Conservation (phyloP, 2,329 filamentous ascomycete genomes). For the Didymella segeticola region DNA sequence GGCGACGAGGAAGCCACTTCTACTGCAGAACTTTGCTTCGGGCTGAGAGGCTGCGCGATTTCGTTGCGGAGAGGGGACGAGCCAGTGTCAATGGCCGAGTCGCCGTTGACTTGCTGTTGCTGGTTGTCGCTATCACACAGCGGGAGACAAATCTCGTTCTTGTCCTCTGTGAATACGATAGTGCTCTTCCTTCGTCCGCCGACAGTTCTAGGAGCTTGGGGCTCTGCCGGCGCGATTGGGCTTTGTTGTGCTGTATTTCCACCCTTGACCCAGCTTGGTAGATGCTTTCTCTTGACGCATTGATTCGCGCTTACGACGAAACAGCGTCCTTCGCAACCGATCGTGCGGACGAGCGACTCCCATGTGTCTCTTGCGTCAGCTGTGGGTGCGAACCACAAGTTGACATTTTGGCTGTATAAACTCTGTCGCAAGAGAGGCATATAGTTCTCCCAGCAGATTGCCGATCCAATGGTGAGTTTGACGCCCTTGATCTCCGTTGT, state of each 20-base stretch:
- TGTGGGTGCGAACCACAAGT: slow-evolving; percentile 88
- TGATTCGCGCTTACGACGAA: slow-evolving; percentile 89
- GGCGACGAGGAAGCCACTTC: slow-evolving; percentile 12
- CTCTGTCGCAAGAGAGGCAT: slow-evolving; percentile 88
- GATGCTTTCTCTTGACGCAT: slow-evolving; percentile 67
- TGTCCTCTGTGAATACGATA: slow-evolving; percentile 49
- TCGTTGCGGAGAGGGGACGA: slow-evolving; percentile 18
- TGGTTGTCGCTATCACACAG: slow-evolving; percentile 24
- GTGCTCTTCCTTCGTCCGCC: slow-evolving; percentile 49
- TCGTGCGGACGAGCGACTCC: slow-evolving; percentile 80
- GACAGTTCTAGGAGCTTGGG: slow-evolving; percentile 1
- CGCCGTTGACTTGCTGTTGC: slow-evolving; percentile 13
- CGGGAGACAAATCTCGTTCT: slow-evolving; percentile 57
- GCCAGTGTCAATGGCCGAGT: slow-evolving; percentile 33
- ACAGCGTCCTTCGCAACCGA: slow-evolving; percentile 80
- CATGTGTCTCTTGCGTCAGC: slow-evolving; percentile 85
- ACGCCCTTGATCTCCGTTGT: slow-evolving; percentile 80
- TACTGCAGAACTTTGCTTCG: slow-evolving; percentile 23
- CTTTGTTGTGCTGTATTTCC: slow-evolving; percentile 9
- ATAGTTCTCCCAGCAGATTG: slow-evolving; percentile 97
- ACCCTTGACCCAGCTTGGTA: slow-evolving; percentile 63
- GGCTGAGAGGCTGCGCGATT: slow-evolving; percentile 24
- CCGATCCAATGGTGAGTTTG: slow-evolving; percentile 79
- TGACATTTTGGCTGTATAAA: slow-evolving; percentile 89
- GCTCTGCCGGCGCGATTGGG: background rate